A percentile compares a stretch with the other conserved stretches of the same genome.
phyloP scores from a whole-genome alignment of 1,284 basidiomycete genomes.

The Leccinum fallax region DNA sequence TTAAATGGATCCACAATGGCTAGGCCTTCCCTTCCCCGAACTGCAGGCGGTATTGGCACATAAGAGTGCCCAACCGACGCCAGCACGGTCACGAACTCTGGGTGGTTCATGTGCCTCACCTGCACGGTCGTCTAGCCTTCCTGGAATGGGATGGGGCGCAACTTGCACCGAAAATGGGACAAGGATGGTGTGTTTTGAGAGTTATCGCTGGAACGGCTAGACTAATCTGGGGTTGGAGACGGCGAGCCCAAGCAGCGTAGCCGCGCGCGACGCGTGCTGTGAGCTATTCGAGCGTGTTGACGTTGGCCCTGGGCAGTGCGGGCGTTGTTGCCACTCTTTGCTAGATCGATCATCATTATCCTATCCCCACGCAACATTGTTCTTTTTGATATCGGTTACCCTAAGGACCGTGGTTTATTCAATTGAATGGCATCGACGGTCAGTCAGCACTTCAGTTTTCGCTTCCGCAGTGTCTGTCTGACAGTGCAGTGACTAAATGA shows the following conservation, averaged over 20 bases:
- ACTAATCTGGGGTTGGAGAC: not conserved
- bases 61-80: not conserved
- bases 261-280: conserved; percentile 10
- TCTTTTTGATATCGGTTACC: conserved; percentile 3
- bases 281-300: not conserved
- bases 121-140: conserved; percentile 42
- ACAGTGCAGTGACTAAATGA: not conserved
- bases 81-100: not conserved
- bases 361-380: not conserved
- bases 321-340: not conserved
- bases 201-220: conserved; percentile 36
- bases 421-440: conserved; percentile 1
- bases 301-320: conserved; percentile 1
- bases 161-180: conserved; percentile 14
- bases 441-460: not conserved
- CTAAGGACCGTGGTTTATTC: not conserved
- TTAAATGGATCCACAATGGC: not conserved
- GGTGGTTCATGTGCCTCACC: conserved; percentile 32
- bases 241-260: not conserved
- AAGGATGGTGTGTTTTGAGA: conserved; percentile 28
- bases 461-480: not conserved
- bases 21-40: not conserved
- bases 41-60: not conserved
- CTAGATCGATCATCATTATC: conserved; percentile 1
- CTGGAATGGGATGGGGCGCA: conserved; percentile 22